Base-by-base conservation (phyloP, 1,139 yeast genomes). In the Kluyveromyces marxianus region DNA sequence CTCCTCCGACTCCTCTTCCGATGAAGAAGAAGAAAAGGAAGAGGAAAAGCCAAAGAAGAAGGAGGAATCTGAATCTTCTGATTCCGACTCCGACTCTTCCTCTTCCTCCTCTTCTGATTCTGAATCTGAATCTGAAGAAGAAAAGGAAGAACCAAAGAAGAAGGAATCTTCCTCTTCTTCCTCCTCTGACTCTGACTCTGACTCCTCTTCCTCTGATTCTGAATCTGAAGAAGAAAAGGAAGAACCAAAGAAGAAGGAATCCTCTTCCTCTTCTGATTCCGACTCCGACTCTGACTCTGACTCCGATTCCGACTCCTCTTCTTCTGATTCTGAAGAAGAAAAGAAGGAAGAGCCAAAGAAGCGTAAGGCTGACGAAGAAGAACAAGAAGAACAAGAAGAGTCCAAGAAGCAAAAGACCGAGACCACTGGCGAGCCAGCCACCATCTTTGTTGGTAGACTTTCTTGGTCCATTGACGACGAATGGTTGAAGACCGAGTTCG, bases 381-480 rank as follows among this genome's bases (percentile, higher is more conserved):
- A 54, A 39, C 24, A 56, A 35, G 55, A 53, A 32, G 52, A 54
- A 39, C 8, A 56, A 67, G 54, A 54, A 39, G 54, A 56, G 36
- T 45, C 62, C 10, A 74, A 74, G 62, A 74, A 76, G 65, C 67
- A 67, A 50, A 71, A 71, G 63, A 57, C 65, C 47, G 70, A 66
- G 40, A 63, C 56, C 26, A 54, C 60, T 39, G 68, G 62, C 42
- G 50, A 85, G 69, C 85, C 90, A 60, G 87, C 92, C 50, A 92
- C 97, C 53, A 71, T 92, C 57, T 92, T 92, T 63, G 97, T 89
- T 55, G 98, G 98, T 62, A 83, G 97, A 74, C 80, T 92, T 62
- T 89, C 98, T 32, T 92, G 97, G 97, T 86, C 83, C 71, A 77
- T 92, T 62, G 98, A 92, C 63, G 97, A 89, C 65, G 95, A 81